These are phyloP conservation scores for Geosmithia morbida DNA, from an alignment of 2,329 filamentous ascomycete species.

Conservation along the genomic window DNA sequence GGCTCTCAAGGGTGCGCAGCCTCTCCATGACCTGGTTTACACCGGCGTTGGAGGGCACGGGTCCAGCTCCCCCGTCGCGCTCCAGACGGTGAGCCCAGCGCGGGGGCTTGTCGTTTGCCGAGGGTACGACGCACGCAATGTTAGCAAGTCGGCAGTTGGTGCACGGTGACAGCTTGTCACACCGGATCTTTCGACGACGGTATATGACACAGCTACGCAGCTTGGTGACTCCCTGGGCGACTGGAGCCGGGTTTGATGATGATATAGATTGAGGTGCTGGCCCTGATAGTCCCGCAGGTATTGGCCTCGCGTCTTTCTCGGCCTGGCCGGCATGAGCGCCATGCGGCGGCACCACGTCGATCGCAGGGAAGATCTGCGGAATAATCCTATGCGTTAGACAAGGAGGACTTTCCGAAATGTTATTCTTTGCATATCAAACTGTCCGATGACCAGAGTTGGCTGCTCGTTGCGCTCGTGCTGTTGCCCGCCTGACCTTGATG, in stretches of 20 bases:
- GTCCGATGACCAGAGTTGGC: too few species aligned
- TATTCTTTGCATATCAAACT: neutral
- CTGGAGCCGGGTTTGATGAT: neutral
- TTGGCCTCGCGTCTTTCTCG: neutral
- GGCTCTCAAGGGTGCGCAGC: conserved; percentile 29
- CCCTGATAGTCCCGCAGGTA: neutral
- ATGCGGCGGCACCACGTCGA: neutral
- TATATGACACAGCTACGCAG: conserved; percentile 35
- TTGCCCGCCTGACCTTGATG: too few species aligned
- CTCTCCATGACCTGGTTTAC: conserved; percentile 29
- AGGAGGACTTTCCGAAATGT: neutral
- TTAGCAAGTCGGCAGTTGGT: conserved; percentile 39
- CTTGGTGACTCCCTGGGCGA: conserved; percentile 9
- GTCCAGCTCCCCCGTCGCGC: conserved; percentile 7
- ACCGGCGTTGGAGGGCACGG: neutral
- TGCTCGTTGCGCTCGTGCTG: neutral
- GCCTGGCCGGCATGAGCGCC: neutral
- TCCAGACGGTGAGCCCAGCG: conserved; percentile 39
- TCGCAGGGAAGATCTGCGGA: neutral
- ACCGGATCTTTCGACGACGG: conserved; percentile 40
- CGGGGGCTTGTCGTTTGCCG: conserved; percentile 28
- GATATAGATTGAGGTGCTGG: neutral
- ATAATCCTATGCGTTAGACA: neutral
- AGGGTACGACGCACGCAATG: conserved; percentile 35
- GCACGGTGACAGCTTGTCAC: conserved; percentile 40